These are phyloP conservation scores for Gossypium anomalum DNA, from an alignment of 345 rosid species.

Conservation along the genomic window DNA sequence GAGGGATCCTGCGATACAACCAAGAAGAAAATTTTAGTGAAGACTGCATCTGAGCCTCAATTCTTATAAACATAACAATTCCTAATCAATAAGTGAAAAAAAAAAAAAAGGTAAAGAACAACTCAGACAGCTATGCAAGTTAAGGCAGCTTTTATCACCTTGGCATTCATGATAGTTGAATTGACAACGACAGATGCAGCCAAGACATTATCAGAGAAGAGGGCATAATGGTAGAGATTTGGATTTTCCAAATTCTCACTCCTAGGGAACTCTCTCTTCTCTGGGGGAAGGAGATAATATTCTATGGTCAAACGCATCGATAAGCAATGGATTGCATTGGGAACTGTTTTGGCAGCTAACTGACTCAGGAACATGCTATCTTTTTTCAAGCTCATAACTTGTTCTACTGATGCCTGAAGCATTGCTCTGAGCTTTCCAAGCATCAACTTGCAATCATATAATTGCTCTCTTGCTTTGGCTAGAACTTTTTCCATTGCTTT, in stretches of 20 bases:
- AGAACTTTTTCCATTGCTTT: constrained; percentile 86
- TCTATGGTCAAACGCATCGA: constrained; percentile 96
- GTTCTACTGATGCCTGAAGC: constrained; percentile 96
- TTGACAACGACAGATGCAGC: constrained; percentile 99
- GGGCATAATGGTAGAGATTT: constrained; percentile 85
- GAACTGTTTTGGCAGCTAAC: constrained; percentile 95
- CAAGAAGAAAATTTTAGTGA: constrained; percentile 15
- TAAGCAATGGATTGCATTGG: constrained; percentile 91
- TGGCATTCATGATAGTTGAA: constrained; percentile 87
- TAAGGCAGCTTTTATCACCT: constrained; percentile 42
- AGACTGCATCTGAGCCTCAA: constrained; percentile 8
- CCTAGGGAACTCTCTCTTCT: constrained; percentile 80
- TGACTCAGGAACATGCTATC: constrained; percentile 99
- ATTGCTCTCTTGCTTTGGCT: constrained; percentile 69
- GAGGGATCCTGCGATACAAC: constrained; percentile 73
- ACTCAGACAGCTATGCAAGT: background rate
- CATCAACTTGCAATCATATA: constrained; percentile 91
- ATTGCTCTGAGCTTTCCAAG: constrained; percentile 96
- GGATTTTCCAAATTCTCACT: constrained; percentile 86
- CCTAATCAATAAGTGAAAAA: background rate
- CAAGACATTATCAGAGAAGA: constrained; percentile 97
- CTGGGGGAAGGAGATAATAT: constrained; percentile 77
- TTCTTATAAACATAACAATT: background rate
- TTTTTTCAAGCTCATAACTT: constrained; percentile 95
- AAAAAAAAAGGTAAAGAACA: background rate